Evolutionary conservation across 2,329 filamentous ascomycete species (phyloP), one percentile per base, ranked within the genome.

Genomic region (Mollisiaceae sp.): DNA sequence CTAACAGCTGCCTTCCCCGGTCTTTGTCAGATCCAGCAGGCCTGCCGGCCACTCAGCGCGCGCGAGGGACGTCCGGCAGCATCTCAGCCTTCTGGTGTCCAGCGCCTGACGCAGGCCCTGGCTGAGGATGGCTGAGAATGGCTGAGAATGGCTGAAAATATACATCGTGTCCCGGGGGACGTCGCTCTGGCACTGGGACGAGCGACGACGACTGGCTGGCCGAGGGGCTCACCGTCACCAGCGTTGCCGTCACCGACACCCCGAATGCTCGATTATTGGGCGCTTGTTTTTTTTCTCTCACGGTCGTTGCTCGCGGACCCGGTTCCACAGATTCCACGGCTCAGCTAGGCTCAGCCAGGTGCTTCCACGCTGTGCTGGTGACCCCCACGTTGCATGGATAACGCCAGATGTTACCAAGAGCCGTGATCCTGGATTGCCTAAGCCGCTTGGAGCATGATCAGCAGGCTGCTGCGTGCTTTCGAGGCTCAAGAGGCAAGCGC

Each of bases 351-450:
- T 3, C 27, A 32, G 3, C 27, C 27, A 32, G 27, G 27, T 32
- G 27, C 27, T 6, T 32, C 27, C 27, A 3, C 3, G 27, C 27
- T 6, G 3, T 3, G 27, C 27, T 32, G 27, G 27, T 39, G 63
- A 65, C 60, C 68, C 66, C 69, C 67, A 66, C 62, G 65, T 47
- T 35, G 8, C 45, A 50, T 45, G 45, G 45, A 41, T 50, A 22
- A 59, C 54, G 62, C 60, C 63, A 39, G 50, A 47, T 35, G 58
- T 54, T 69, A 57, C 65, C 68, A 69, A 63, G 64, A 63, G 64
- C 65, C 70, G 60, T 38, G 59, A 67, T 64, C 64, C 65, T 70
- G 70, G 68, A 66, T 62, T 54, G 38, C 18, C 65, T 65, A 65
- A 55, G 60, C 63, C 52, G 45, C 22, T 58, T 57, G 24, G 20